Conservation (phyloP, 352 stramenopile species). For the Phytophthora meadii region DNA sequence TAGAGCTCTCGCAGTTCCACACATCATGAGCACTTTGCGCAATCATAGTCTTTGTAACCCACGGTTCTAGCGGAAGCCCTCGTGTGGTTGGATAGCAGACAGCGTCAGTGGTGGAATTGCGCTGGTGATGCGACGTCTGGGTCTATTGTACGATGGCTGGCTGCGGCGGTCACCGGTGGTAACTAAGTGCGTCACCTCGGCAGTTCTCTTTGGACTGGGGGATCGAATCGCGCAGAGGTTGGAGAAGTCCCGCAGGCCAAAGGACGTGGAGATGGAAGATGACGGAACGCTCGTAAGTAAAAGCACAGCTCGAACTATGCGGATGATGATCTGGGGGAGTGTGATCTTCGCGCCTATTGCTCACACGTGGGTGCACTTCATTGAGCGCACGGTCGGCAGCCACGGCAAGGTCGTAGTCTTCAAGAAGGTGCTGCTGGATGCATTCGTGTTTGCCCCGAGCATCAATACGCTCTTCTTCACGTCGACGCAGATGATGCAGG, state of each 20-base stretch:
- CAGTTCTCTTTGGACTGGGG: conserved; percentile 56
- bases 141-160: conserved; percentile 49
- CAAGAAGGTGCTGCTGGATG: conserved; percentile 54
- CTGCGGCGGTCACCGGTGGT: conserved; percentile 53
- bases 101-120: conserved; percentile 16
- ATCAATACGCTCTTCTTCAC: conserved; percentile 56
- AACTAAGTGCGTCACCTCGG: conserved; percentile 66
- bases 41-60: conserved; percentile 28
- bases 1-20: conserved; percentile 4
- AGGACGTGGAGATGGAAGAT: conserved; percentile 15
- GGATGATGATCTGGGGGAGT: conserved; percentile 88
- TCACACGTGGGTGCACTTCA: conserved; percentile 87
- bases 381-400: conserved; percentile 61
- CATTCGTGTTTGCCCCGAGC: conserved; percentile 41
- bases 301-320: conserved; percentile 50
- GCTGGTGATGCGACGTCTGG: conserved; percentile 35
- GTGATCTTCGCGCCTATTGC: conserved; percentile 81
- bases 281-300: conserved; percentile 17
- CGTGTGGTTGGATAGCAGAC: conserved; percentile 14
- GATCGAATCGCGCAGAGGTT: conserved; percentile 62
- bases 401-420: conserved; percentile 39
- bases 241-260: conserved; percentile 22
- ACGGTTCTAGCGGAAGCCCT: conserved; percentile 4
- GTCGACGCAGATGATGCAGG: conserved; percentile 44
- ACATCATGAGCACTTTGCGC: conserved; percentile 13